Evolutionary conservation across 2,329 filamentous ascomycete genomes (phyloP).

Genomic region (Colletotrichum neosansevieriae): DNA sequence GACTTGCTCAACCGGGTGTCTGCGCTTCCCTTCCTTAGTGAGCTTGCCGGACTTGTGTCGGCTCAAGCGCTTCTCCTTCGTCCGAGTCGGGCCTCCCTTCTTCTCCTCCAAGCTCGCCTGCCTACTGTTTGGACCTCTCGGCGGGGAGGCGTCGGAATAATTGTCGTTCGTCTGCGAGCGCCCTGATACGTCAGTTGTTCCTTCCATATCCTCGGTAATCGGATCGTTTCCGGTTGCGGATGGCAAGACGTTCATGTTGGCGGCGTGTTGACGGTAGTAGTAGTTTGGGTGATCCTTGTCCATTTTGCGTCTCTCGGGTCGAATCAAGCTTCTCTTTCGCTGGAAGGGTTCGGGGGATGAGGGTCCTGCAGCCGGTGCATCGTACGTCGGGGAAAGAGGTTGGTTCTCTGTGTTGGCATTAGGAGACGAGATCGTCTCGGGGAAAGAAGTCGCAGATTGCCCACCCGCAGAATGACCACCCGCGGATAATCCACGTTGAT

Average conservation of each 20-base stretch:
- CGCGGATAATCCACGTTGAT: conserved; percentile 68
- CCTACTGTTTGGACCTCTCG: conserved; percentile 47
- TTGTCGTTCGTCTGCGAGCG: conserved; percentile 57
- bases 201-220: conserved; percentile 82
- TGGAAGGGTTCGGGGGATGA: conserved; percentile 50
- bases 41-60: conserved; percentile 70
- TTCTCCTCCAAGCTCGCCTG: conserved; percentile 51
- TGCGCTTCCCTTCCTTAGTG: conserved; percentile 70
- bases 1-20: conserved; percentile 71
- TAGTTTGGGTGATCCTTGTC: conserved; percentile 93
- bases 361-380: conserved; percentile 44
- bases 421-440: conserved; percentile 67
- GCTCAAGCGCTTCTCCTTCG: conserved; percentile 52
- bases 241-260: conserved; percentile 89
- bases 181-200: conserved; percentile 66
- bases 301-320: conserved; percentile 88
- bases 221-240: conserved; percentile 95
- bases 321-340: conserved; percentile 89
- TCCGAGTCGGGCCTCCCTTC: conserved; percentile 49
- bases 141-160: conserved; percentile 56
- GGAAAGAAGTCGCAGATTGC: conserved; percentile 68
- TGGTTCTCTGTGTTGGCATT: conserved; percentile 67
- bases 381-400: conserved; percentile 65
- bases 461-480: conserved; percentile 62
- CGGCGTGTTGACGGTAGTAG: conserved; percentile 93